phyloP scores from a whole-genome alignment of 225 moss, liverwort and hornwort genomes.

The Straminergon stramineum region DNA sequence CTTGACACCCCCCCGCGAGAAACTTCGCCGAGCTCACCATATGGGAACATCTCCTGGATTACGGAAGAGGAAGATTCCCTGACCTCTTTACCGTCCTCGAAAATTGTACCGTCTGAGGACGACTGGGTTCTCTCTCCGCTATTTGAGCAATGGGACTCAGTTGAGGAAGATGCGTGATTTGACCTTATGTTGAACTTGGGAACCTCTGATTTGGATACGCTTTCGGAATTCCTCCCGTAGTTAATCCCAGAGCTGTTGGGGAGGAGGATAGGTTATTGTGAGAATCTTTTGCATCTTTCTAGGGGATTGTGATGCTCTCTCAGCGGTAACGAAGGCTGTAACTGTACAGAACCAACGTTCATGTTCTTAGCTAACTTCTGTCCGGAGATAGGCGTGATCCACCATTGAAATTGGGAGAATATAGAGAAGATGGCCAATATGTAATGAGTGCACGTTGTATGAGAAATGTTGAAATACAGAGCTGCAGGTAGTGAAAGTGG shows the following conservation, averaged over 20 bases:
- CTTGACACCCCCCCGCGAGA: not conserved
- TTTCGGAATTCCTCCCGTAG: no score
- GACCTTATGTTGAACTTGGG: no score
- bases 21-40: not conserved
- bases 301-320: not conserved
- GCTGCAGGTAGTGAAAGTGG: not conserved
- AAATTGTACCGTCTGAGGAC: no score
- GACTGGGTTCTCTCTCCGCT: no score
- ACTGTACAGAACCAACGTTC: not conserved
- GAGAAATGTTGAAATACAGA: not conserved
- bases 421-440: not conserved
- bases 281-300: not conserved
- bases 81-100: not conserved
- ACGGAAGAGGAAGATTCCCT: rapidly evolving
- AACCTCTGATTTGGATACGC: no score
- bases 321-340: not conserved
- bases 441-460: not conserved
- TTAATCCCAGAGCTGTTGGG: no score
- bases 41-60: not conserved
- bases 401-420: not conserved
- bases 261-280: not conserved
- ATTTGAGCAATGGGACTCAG: no score
- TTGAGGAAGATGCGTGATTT: no score
- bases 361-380: not conserved
- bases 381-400: not conserved